Evolutionary conservation across 2,329 filamentous ascomycete genomes (phyloP).

Genomic region (Aspergillus sp.): DNA sequence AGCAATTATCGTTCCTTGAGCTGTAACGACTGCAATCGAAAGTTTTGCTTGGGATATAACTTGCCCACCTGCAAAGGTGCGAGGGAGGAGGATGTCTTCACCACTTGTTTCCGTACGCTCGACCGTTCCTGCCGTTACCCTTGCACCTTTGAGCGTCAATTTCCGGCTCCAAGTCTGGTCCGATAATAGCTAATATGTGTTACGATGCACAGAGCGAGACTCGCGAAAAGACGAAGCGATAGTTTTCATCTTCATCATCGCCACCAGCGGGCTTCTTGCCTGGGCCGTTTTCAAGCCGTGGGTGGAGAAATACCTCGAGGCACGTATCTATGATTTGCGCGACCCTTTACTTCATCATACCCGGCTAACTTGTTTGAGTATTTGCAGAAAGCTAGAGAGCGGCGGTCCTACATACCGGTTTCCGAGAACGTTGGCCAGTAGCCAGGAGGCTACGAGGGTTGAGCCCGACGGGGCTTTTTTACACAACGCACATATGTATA

Average conservation of each 20-base stretch:
- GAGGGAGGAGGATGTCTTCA: conserved; percentile 63
- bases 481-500: neutral
- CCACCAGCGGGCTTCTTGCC: conserved; percentile 59
- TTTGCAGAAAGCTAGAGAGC: conserved; percentile 46
- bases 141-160: neutral
- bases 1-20: conserved; percentile 46
- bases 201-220: conserved; percentile 55
- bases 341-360: conserved; percentile 1
- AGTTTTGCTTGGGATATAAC: conserved; percentile 64
- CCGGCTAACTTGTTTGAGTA: neutral
- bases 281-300: conserved; percentile 63
- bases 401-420: conserved; percentile 54
- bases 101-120: conserved; percentile 62
- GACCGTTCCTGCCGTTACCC: neutral
- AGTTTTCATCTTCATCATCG: conserved; percentile 65
- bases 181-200: neutral
- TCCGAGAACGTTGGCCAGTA: conserved; percentile 30
- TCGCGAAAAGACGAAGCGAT: conserved; percentile 67
- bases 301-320: conserved; percentile 57
- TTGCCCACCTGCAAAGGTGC: conserved; percentile 61
- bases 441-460: neutral
- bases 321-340: conserved; percentile 25
- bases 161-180: neutral
- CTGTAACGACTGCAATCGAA: conserved; percentile 67
- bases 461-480: neutral